Base-by-base conservation (phyloP, 2,329 filamentous ascomycete species). In the Colletotrichum orchidophilum region DNA sequence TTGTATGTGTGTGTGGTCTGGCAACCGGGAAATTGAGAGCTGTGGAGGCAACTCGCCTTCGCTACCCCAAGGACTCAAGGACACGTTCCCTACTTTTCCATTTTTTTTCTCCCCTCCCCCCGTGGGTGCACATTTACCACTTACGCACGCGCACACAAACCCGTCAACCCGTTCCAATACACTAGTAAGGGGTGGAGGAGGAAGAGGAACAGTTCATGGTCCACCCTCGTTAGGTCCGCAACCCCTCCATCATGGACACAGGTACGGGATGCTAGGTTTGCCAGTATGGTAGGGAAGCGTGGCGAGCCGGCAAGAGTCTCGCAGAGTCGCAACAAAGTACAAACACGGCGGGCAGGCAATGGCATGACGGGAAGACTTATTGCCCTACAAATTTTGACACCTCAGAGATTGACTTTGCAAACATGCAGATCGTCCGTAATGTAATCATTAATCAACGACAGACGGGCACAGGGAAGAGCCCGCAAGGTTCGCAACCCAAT, bases 51-150 rank as follows among this genome's bases (percentile, higher is more conserved):
- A 31, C 26, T 58, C 58, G 42, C 21, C 55, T 31, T 66, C 67
- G 53, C 63, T 70, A 62, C 68, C 68, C 67, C 67, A 67, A 70
- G 57, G 12, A 57, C 35, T 66, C 58, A 63, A 71, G 68, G 68
- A 71, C 68, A 71, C 68, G 68, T 71, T 71, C 68, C 63, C 50
- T 39, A 29, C 58, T 55, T 60, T 59, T 62, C 55, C 35, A n/a
- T 18, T 60, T 61, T 66, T 66, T 26, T 27, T 4, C 12, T n/a
- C 29, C 39, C 60, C 60, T 24, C 52, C 29, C 3, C 26, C 12
- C 60, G 29, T 46, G 53, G 46, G 24, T 54, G 29, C 46, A 31
- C 42, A 49, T 58, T 52, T 24, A 55, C 33, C 39, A 63, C 59
- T 50, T 50, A 63, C 59, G 59, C 52, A 63, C 65, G 29, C 50